A percentile compares a stretch with the other conserved stretches of the same genome.
Evolutionary conservation across 2,329 filamentous ascomycete species (phyloP).

Genomic region (Nothomitra cinnamomea): DNA sequence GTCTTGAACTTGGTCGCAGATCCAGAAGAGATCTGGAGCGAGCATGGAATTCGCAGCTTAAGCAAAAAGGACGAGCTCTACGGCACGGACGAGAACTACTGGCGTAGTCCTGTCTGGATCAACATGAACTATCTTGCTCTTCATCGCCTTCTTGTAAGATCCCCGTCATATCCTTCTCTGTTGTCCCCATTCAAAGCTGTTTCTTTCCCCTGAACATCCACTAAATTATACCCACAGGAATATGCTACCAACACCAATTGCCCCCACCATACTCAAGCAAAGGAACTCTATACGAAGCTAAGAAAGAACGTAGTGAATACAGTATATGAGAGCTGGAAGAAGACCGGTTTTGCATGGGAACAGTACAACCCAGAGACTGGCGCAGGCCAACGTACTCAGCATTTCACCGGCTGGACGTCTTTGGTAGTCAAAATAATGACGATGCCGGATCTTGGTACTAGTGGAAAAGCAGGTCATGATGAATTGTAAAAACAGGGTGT

Average conservation of each 20-base stretch:
- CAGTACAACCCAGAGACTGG: conserved; percentile 94
- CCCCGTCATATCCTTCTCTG: conserved; percentile 6
- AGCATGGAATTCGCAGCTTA: conserved; percentile 74
- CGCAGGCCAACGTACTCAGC: conserved; percentile 83
- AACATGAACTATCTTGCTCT: conserved; percentile 88
- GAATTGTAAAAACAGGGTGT: conserved; percentile 27
- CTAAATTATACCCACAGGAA: neutral
- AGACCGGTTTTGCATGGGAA: conserved; percentile 95
- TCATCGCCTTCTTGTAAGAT: conserved; percentile 58
- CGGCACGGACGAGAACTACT: conserved; percentile 90
- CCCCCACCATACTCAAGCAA: conserved; percentile 50
- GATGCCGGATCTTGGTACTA: conserved; percentile 52
- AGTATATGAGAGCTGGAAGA: conserved; percentile 71
- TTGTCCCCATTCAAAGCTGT: neutral
- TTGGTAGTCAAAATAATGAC: conserved; percentile 94
- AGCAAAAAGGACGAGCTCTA: conserved; percentile 73
- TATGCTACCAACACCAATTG: conserved; percentile 37
- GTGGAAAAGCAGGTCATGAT: conserved; percentile 23
- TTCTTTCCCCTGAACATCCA: neutral
- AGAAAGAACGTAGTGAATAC: conserved; percentile 77
- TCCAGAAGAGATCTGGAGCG: conserved; percentile 76
- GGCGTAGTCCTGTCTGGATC: conserved; percentile 88
- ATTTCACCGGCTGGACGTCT: conserved; percentile 99
- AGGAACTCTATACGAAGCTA: conserved; percentile 57
- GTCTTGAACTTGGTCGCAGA: conserved; percentile 64